phyloP scores from a whole-genome alignment of 106 monocot species.

The Hemerocallis citrina region DNA sequence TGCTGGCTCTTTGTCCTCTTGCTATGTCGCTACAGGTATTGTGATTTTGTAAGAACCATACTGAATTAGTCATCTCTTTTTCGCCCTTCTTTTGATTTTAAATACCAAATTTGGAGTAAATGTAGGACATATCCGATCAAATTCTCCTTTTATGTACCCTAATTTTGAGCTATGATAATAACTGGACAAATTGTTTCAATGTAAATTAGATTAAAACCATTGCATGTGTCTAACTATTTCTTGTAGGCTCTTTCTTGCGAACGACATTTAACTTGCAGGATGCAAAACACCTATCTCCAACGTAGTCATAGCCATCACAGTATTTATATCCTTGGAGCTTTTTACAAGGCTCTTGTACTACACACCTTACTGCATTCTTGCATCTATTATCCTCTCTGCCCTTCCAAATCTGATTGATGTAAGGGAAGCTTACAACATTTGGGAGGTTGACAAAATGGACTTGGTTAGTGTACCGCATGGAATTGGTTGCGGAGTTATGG shows the following conservation, averaged over 20 bases:
- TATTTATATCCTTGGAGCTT: constrained; percentile 43
- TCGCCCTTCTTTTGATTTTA: too few species aligned
- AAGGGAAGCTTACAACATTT: constrained; percentile 43
- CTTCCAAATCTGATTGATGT: constrained; percentile 57
- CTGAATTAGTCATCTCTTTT: not conserved
- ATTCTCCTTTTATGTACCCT: not conserved
- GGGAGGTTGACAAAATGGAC: constrained; percentile 67
- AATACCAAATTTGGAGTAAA: not conserved
- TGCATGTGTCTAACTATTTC: too few species aligned
- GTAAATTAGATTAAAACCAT: too few species aligned
- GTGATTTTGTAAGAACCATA: not conserved
- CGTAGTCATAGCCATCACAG: constrained; percentile 55
- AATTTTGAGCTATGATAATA: too few species aligned
- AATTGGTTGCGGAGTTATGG: too few species aligned
- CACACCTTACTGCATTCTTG: constrained; percentile 52
- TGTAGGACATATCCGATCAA: not conserved
- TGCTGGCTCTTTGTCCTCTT: constrained; percentile 79
- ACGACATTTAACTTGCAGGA: constrained; percentile 67
- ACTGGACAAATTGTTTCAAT: too few species aligned
- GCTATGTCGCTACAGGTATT: constrained; percentile 79
- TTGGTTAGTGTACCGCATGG: too few species aligned
- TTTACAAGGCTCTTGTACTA: constrained; percentile 55
- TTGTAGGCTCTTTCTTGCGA: constrained; percentile 63
- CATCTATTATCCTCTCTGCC: constrained; percentile 66
- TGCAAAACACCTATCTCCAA: constrained; percentile 64